Percentiles rank a stretch among this genome's conserved stretches.
phyloP scores from a whole-genome alignment of 169 alveolate genomes.

The Plasmodium vinckei region DNA sequence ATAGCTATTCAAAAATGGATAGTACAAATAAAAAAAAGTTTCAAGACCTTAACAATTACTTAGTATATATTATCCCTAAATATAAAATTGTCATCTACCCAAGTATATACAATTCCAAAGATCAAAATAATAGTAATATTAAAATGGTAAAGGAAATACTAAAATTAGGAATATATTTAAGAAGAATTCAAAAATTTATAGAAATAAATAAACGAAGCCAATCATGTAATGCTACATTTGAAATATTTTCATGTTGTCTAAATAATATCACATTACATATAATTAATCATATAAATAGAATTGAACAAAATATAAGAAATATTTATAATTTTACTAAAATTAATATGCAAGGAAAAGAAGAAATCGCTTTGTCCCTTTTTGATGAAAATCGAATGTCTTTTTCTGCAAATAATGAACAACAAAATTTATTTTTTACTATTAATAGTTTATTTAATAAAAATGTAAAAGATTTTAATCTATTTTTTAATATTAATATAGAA shows the following conservation, averaged over 20 bases:
- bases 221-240: slow-evolving; percentile 58
- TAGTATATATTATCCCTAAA: slow-evolving; percentile 39
- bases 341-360: slow-evolving; percentile 26
- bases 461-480: slow-evolving; percentile 51
- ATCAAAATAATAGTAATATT: slow-evolving; percentile 43
- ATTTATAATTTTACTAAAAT: slow-evolving; percentile 66
- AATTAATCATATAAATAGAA: slow-evolving; percentile 47
- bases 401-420: slow-evolving; percentile 62
- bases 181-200: slow-evolving; percentile 50
- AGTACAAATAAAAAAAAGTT: neutral
- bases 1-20: neutral
- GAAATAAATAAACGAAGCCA: slow-evolving; percentile 72
- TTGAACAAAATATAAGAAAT: slow-evolving; percentile 65
- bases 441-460: slow-evolving; percentile 71
- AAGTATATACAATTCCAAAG: neutral
- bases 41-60: slow-evolving; percentile 12
- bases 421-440: slow-evolving; percentile 61
- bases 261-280: slow-evolving; percentile 55
- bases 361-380: slow-evolving; percentile 41
- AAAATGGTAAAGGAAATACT: slow-evolving; percentile 55
- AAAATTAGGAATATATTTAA: slow-evolving; percentile 45
- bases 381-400: slow-evolving; percentile 48
- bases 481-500: slow-evolving; percentile 66
- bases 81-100: slow-evolving; percentile 59
- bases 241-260: slow-evolving; percentile 64